Conservation (phyloP, 2,329 filamentous ascomycete species). For the Aspergillus eucalypticola region DNA sequence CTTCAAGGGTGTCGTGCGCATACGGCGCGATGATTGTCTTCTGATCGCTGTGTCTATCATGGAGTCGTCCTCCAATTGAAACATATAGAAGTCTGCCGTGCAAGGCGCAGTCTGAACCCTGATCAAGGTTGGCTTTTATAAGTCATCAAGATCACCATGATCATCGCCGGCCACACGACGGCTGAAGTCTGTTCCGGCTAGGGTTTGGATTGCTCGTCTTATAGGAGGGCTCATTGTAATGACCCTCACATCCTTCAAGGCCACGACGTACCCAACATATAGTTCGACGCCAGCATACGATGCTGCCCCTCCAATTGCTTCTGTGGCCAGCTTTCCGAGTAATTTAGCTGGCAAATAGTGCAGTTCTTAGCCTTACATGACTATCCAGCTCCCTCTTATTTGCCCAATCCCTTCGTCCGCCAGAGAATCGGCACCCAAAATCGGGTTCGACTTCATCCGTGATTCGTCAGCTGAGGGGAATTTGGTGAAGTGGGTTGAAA, state of each 20-base stretch:
- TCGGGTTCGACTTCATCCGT: not conserved
- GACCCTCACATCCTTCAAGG: slow-evolving; percentile 1
- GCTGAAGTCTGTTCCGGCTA: slow-evolving; percentile 6
- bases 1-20: not conserved
- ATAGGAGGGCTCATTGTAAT: not conserved
- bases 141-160: slow-evolving; percentile 19
- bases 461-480: slow-evolving; percentile 7
- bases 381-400: not conserved
- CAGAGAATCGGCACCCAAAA: not conserved
- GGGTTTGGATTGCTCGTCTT: not conserved
- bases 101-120: not conserved
- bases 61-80: not conserved
- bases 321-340: not conserved
- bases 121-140: not conserved
- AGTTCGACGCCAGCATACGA: not conserved
- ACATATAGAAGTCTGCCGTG: not conserved
- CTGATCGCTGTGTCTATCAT: not conserved
- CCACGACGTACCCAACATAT: not conserved
- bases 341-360: slow-evolving; percentile 4
- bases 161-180: slow-evolving; percentile 12
- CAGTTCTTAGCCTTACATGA: not conserved
- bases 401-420: slow-evolving; percentile 2
- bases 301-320: not conserved
- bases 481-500: not conserved
- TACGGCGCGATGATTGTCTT: not conserved